Percentiles rank a stretch among this genome's conserved stretches.
These are phyloP conservation scores for Papilionanthe hybrid DNA, from an alignment of 116 monocot genomes.

Conservation along the genomic window DNA sequence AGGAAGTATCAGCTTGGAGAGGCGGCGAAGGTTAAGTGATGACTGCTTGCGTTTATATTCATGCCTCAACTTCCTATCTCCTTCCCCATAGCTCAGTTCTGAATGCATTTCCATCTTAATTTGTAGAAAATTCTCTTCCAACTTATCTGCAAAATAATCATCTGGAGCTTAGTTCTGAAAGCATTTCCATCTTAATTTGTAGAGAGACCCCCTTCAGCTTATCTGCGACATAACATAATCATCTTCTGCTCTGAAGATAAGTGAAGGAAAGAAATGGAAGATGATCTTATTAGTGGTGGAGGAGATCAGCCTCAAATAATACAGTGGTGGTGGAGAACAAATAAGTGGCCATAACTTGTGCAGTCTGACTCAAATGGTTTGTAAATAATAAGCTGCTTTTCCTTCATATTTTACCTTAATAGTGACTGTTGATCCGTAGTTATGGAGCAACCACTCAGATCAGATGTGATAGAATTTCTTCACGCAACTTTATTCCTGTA, in stretches of 20 bases:
- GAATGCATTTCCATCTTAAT: constrained; percentile 2
- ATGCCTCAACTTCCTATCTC: constrained; percentile 1
- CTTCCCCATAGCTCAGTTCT: neutral
- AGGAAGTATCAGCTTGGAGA: constrained; percentile 77
- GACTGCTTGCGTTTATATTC: constrained; percentile 16
- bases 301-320: no score
- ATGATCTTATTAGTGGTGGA: neutral
- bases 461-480: no score
- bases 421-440: no score
- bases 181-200: constrained; percentile 3
- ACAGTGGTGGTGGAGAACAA: no score
- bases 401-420: no score
- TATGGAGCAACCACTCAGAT: no score
- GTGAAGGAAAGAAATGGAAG: neutral
- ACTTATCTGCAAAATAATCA: neutral
- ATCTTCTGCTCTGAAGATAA: neutral
- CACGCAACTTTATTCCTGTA: no score
- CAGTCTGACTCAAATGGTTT: no score
- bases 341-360: no score
- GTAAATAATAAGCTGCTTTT: no score
- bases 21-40: constrained; percentile 57
- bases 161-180: neutral
- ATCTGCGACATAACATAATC: neutral
- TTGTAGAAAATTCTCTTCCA: neutral
- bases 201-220: neutral